Conservation (phyloP, 2,329 filamentous ascomycete species). For the Tolypocladium ophioglossoides region DNA sequence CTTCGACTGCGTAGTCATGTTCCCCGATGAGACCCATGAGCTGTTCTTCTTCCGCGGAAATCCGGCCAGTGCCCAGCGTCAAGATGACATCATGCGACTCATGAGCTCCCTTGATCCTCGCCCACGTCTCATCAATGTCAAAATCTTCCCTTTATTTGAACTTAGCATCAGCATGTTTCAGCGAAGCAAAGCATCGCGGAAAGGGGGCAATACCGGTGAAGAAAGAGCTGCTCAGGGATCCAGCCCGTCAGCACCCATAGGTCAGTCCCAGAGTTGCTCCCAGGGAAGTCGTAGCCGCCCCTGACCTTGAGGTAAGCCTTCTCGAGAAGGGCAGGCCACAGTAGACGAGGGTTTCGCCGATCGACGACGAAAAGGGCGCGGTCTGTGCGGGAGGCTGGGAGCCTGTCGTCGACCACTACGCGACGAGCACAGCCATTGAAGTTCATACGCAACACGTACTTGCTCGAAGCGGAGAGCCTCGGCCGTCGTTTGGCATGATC, state of each 20-base stretch:
- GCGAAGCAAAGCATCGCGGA: neutral
- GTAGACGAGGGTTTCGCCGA: constrained; percentile 63
- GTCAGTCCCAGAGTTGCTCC: constrained; percentile 94
- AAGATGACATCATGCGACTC: constrained; percentile 71
- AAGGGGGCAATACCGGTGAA: constrained; percentile 49
- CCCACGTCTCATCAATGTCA: constrained; percentile 67
- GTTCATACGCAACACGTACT: constrained; percentile 84
- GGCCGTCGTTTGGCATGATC: constrained; percentile 48
- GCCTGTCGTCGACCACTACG: constrained; percentile 78
- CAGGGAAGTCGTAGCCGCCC: constrained; percentile 94
- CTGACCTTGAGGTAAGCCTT: constrained; percentile 95
- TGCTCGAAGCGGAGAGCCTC: constrained; percentile 63
- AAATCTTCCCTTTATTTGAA: constrained; percentile 54
- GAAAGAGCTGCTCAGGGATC: constrained; percentile 91
- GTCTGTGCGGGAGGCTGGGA: constrained; percentile 66
- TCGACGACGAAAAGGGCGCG: constrained; percentile 82
- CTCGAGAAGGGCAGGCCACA: constrained; percentile 90
- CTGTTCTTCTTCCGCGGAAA: constrained; percentile 67
- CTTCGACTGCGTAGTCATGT: constrained; percentile 88
- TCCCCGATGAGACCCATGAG: constrained; percentile 75
- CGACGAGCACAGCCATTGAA: constrained; percentile 91
- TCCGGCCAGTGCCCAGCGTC: constrained; percentile 79
- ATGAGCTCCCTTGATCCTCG: constrained; percentile 63
- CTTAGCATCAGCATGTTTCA: neutral
- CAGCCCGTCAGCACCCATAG: constrained; percentile 87